Conservation (phyloP, 225 moss, liverwort and hornwort genomes). For the Sphagnum tenellum region DNA sequence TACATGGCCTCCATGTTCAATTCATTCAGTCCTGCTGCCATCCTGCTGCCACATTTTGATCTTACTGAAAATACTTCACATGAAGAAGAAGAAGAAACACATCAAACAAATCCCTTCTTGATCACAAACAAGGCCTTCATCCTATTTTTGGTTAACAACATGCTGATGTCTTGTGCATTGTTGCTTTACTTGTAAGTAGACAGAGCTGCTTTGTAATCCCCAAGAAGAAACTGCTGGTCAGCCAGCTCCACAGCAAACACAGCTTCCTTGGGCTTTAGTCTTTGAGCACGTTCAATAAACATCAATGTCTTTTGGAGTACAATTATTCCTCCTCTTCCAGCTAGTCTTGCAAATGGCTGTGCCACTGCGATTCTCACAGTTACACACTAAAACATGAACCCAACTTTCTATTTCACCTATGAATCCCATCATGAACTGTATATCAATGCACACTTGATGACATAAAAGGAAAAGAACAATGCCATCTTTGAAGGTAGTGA, state of each 20-base stretch:
- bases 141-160: neutral
- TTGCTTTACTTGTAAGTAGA: slow-evolving; percentile 48
- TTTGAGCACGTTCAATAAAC: slow-evolving; percentile 46
- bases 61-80: no score
- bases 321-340: slow-evolving; percentile 39
- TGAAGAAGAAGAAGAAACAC: no score
- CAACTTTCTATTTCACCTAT: no score
- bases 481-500: no score
- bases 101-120: no score
- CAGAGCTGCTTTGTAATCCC: slow-evolving; percentile 56
- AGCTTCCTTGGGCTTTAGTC: slow-evolving; percentile 35
- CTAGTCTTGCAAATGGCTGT: slow-evolving; percentile 48
- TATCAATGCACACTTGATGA: no score
- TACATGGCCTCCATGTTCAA: slow-evolving; percentile 69
- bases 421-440: no score
- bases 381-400: no score
- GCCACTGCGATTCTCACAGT: slow-evolving; percentile 25
- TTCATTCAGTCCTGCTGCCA: slow-evolving; percentile 46
- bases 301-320: slow-evolving; percentile 53
- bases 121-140: no score
- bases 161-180: neutral
- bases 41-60: slow-evolving; percentile 15
- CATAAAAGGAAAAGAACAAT: no score
- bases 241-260: slow-evolving; percentile 56
- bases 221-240: slow-evolving; percentile 55